phyloP scores from a whole-genome alignment of 345 rosid species.

The Lepidium sativum region DNA sequence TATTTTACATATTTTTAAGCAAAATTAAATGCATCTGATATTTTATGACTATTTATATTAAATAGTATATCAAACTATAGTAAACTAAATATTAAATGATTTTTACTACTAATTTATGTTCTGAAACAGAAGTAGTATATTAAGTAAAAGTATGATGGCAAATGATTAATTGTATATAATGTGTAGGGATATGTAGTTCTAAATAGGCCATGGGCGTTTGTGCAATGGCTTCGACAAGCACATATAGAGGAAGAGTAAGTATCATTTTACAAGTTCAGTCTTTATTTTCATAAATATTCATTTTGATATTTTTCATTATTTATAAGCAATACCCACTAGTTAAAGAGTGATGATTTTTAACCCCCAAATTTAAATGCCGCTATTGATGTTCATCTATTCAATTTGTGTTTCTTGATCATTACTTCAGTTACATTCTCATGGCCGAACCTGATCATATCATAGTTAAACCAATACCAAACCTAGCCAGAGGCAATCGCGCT shows the following conservation, averaged over 20 bases:
- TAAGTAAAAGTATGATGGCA: background rate
- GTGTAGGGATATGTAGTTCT: constrained; percentile 93
- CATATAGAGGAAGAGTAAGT: constrained; percentile 88
- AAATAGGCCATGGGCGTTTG: constrained; percentile 99
- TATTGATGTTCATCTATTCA: background rate
- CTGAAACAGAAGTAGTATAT: no score
- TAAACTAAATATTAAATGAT: no score
- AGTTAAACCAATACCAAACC: constrained; percentile 92
- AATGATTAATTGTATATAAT: background rate
- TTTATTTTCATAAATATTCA: background rate
- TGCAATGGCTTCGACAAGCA: constrained; percentile 87
- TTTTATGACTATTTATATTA: no score
- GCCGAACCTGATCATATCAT: constrained; percentile 96
- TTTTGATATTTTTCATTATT: background rate
- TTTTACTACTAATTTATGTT: no score
- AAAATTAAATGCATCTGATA: no score
- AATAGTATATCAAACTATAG: no score
- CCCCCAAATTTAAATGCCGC: background rate
- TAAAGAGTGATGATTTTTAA: background rate
- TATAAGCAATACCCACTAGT: background rate
- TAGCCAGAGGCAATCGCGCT: constrained; percentile 65
- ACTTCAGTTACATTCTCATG: constrained; percentile 77
- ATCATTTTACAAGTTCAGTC: background rate
- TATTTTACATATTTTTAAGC: no score
- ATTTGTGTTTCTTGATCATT: background rate